Conservation (phyloP, 2,329 filamentous ascomycete species). For the Sporothrix globosa region DNA sequence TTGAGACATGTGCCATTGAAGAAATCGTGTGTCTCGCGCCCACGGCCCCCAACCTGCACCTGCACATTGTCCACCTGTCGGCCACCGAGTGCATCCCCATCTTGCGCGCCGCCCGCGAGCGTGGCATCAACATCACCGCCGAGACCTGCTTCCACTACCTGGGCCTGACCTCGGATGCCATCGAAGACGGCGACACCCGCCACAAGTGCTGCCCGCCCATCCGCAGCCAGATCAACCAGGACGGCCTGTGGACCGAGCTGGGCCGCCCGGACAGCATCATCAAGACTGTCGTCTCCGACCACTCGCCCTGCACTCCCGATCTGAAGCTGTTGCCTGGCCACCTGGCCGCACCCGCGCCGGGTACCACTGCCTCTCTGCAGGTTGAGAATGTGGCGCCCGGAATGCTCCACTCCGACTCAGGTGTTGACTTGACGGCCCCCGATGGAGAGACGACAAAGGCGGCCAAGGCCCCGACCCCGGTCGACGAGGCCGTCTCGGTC, state of each 20-base stretch:
- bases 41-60: slow-evolving; percentile 75
- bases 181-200: slow-evolving; percentile 81
- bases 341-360: slow-evolving; percentile 46
- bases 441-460: slow-evolving; percentile 39
- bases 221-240: slow-evolving; percentile 77
- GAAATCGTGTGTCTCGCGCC: slow-evolving; percentile 82
- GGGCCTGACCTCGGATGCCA: slow-evolving; percentile 77
- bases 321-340: slow-evolving; percentile 82
- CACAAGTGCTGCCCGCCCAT: slow-evolving; percentile 97
- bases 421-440: slow-evolving; percentile 53
- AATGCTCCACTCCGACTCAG: slow-evolving; percentile 57
- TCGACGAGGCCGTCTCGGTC: slow-evolving; percentile 36
- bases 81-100: slow-evolving; percentile 86
- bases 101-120: slow-evolving; percentile 70
- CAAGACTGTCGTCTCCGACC: slow-evolving; percentile 88
- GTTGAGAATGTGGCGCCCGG: slow-evolving; percentile 35
- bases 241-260: slow-evolving; percentile 85
- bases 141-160: slow-evolving; percentile 98
- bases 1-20: slow-evolving; percentile 88
- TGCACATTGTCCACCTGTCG: slow-evolving; percentile 93
- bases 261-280: slow-evolving; percentile 73
- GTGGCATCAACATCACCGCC: slow-evolving; percentile 82
- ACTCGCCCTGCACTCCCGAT: slow-evolving; percentile 93
- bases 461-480: neutral
- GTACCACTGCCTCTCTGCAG: slow-evolving; percentile 30